Conservation (phyloP, 1,139 yeast genomes). For the Nakaseomyces glabratus region DNA sequence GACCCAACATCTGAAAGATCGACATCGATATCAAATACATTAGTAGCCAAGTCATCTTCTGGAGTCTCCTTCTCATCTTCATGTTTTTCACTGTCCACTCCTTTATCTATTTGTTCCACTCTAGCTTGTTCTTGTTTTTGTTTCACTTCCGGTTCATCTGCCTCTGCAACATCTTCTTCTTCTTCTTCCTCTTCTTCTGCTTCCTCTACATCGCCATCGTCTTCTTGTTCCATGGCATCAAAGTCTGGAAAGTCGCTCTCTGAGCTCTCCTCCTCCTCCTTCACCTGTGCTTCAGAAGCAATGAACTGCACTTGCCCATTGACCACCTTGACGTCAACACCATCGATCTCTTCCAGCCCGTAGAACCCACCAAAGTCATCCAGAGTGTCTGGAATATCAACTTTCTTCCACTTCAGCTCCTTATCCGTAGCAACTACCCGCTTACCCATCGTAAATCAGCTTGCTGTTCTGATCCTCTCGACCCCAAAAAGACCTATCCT, state of each 20-base stretch:
- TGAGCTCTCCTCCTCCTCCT: constrained; percentile 12
- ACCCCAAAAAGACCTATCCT: background rate
- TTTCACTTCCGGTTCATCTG: constrained; percentile 13
- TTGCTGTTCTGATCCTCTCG: constrained; percentile 8
- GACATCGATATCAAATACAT: constrained; percentile 26
- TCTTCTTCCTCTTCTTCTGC: background rate
- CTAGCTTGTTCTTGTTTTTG: constrained; percentile 14
- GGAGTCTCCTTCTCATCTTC: constrained; percentile 13
- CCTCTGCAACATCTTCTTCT: constrained; percentile 10
- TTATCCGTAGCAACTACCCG: constrained; percentile 38
- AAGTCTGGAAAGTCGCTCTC: constrained; percentile 3
- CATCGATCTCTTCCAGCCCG: constrained; percentile 90
- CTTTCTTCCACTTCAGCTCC: constrained; percentile 64
- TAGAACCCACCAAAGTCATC: constrained; percentile 86
- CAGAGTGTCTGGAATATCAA: constrained; percentile 71
- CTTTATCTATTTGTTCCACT: constrained; percentile 17
- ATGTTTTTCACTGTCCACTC: constrained; percentile 11
- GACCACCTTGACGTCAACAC: constrained; percentile 68
- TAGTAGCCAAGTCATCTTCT: constrained; percentile 14
- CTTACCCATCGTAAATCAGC: constrained; percentile 9
- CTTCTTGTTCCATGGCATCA: constrained; percentile 10
- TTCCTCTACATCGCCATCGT: constrained; percentile 8
- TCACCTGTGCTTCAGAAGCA: constrained; percentile 37
- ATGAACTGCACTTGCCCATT: constrained; percentile 55
- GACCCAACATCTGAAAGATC: constrained; percentile 24